Evolutionary conservation across 352 stramenopile species (phyloP).

Genomic region (Pythium guiyangense): DNA sequence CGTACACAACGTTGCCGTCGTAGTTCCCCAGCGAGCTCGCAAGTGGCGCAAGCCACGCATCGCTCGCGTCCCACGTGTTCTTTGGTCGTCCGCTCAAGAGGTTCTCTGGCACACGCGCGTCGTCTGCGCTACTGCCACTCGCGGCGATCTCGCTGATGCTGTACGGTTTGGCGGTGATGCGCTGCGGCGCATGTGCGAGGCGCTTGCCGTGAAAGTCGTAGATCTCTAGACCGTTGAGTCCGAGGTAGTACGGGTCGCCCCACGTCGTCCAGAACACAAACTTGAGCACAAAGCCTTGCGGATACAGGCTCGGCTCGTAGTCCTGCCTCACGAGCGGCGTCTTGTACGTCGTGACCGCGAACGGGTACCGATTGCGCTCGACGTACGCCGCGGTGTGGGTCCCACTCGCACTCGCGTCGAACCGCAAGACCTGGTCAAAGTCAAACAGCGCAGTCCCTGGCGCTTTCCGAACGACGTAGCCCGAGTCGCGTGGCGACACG

Average conservation of each 20-base stretch:
- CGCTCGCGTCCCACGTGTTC: constrained; percentile 68
- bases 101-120: constrained; percentile 53
- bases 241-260: constrained; percentile 84
- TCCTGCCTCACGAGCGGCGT: constrained; percentile 78
- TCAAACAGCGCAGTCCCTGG: constrained; percentile 61
- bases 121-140: constrained; percentile 8
- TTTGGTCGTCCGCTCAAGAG: constrained; percentile 64
- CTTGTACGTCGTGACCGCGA: constrained; percentile 47
- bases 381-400: constrained; percentile 20
- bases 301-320: constrained; percentile 82
- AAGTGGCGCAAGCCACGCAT: constrained; percentile 70
- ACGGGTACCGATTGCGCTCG: constrained; percentile 36
- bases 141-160: constrained; percentile 47
- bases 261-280: constrained; percentile 76
- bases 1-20: constrained; percentile 65
- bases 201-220: constrained; percentile 50
- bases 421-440: constrained; percentile 65
- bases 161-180: constrained; percentile 49
- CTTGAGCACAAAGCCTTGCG: constrained; percentile 84
- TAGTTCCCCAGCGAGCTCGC: constrained; percentile 54
- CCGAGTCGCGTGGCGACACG: constrained; percentile 45
- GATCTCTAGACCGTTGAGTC: constrained; percentile 77
- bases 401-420: constrained; percentile 16
- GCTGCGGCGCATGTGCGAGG: constrained; percentile 26
- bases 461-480: constrained; percentile 78